A percentile compares a stretch with the other conserved stretches of the same genome.
These are phyloP conservation scores for Eucalyptus grandis DNA, from an alignment of 345 rosid genomes.

Conservation along the genomic window DNA sequence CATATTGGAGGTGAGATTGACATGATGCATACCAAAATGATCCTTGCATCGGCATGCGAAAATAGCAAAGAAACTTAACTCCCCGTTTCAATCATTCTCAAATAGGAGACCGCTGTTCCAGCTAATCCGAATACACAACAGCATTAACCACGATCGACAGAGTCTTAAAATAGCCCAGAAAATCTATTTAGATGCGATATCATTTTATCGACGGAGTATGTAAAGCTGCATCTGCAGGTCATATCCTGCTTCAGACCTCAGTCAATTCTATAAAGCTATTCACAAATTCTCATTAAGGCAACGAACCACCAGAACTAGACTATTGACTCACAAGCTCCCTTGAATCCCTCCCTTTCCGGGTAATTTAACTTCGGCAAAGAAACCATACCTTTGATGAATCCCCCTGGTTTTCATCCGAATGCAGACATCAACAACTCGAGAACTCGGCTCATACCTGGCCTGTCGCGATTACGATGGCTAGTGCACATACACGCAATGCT, in stretches of 20 bases:
- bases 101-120: background rate
- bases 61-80: background rate
- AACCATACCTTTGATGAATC: background rate
- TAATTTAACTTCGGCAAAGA: background rate
- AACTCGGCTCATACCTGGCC: slow-evolving; percentile 33
- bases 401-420: background rate
- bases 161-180: background rate
- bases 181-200: background rate
- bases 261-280: too few relatives aligned
- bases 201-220: rapidly evolving
- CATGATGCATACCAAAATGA: background rate
- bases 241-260: too few relatives aligned
- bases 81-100: background rate
- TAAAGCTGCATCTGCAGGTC: too few relatives aligned
- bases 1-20: background rate
- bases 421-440: background rate
- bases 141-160: background rate
- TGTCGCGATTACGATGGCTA: slow-evolving; percentile 12
- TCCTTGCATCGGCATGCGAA: background rate
- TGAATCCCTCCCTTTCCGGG: background rate
- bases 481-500: slow-evolving; percentile 54
- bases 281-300: too few relatives aligned
- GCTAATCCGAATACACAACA: background rate
- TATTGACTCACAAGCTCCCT: background rate
- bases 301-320: background rate